Conservation (phyloP, 352 stramenopile genomes). For the Globisporangium polare region DNA sequence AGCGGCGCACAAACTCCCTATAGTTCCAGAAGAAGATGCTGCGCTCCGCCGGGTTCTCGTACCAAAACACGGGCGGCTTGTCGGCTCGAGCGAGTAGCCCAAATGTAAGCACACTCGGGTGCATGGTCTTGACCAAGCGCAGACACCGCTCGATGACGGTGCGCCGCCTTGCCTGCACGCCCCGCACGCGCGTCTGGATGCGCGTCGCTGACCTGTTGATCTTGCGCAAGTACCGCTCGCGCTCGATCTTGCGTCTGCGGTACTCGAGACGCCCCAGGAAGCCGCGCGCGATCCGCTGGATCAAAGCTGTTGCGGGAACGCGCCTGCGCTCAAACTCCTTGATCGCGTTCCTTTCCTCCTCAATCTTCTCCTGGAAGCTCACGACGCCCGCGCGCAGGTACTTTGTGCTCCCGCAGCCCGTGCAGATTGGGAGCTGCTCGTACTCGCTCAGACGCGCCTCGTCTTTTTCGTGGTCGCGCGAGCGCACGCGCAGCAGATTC, state of each 20-base stretch:
- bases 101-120: conserved; percentile 41
- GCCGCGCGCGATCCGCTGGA: conserved; percentile 60
- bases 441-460: conserved; percentile 27
- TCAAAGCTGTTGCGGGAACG: conserved; percentile 40
- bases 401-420: conserved; percentile 61
- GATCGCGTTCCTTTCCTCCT: conserved; percentile 50
- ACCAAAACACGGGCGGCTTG: conserved; percentile 69
- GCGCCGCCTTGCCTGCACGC: conserved; percentile 52
- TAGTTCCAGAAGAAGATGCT: conserved; percentile 73
- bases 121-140: conserved; percentile 48
- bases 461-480: conserved; percentile 4
- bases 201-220: conserved; percentile 45
- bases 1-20: conserved; percentile 66
- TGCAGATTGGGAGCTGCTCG: conserved; percentile 57
- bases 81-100: conserved; percentile 32
- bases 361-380: conserved; percentile 78
- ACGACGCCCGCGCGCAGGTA: conserved; percentile 67
- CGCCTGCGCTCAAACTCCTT: conserved; percentile 62
- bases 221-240: conserved; percentile 42
- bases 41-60: conserved; percentile 57
- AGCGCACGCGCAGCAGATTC: conserved; percentile 46
- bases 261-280: conserved; percentile 60
- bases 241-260: conserved; percentile 35
- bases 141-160: conserved; percentile 69
- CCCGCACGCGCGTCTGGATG: conserved; percentile 61